Conservation (phyloP, 2,329 filamentous ascomycete genomes). For the Acrocalymma vagum region DNA sequence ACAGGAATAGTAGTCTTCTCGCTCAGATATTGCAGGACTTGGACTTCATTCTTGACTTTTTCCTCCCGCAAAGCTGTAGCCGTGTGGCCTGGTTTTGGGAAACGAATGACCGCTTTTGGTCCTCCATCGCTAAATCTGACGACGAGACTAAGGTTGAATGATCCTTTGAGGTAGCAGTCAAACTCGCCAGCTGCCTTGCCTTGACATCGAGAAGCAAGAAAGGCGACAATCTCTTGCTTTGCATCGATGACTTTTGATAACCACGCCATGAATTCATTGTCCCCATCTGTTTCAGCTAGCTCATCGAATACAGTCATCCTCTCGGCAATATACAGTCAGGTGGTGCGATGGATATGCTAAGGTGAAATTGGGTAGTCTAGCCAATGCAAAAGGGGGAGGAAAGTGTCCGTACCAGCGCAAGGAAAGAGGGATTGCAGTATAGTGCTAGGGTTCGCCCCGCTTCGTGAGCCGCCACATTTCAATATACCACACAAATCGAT, state of each 20-base stretch:
- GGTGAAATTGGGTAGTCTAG: too few relatives aligned
- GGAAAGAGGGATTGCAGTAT: too few relatives aligned
- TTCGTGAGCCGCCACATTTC: too few relatives aligned
- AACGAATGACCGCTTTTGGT: constrained; percentile 27
- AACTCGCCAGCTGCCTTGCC: constrained; percentile 17
- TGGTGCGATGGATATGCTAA: constrained; percentile 8
- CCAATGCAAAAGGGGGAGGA: too few relatives aligned
- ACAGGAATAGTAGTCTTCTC: constrained; percentile 26
- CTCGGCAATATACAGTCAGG: constrained; percentile 13
- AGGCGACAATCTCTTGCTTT: constrained; percentile 29
- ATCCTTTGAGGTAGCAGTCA: constrained; percentile 27
- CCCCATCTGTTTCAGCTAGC: constrained; percentile 29
- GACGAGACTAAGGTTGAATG: constrained; percentile 27
- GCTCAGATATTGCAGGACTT: constrained; percentile 20
- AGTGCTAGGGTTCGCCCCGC: too few relatives aligned
- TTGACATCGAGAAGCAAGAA: constrained; percentile 20
- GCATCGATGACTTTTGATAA: constrained; percentile 25
- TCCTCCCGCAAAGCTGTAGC: constrained; percentile 20
- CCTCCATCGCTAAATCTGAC: constrained; percentile 24
- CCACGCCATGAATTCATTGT: constrained; percentile 26
- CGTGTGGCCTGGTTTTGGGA: constrained; percentile 28
- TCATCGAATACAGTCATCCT: constrained; percentile 31
- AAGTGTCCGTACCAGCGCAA: too few relatives aligned
- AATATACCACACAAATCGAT: too few relatives aligned
- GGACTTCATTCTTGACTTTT: constrained; percentile 27